A percentile compares a stretch with the other conserved stretches of the same genome.
These are phyloP conservation scores for Emmonsiellopsis sp. DNA, from an alignment of 2,329 filamentous ascomycete species.

Conservation along the genomic window DNA sequence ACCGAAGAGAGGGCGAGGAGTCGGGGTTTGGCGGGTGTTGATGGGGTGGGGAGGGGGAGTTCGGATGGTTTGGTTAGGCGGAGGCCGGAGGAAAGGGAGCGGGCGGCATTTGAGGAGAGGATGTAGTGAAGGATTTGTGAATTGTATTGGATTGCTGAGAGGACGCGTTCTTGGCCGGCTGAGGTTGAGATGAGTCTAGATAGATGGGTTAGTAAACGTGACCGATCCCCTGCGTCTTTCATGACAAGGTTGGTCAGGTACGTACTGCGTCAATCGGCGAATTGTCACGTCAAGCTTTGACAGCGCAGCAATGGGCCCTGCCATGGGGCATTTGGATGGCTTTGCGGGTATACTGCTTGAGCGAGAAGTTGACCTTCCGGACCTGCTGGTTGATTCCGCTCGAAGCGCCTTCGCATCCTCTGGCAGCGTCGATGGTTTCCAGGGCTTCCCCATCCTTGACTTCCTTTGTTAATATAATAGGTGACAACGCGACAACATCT, in stretches of 20 bases:
- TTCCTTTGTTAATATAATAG: background rate
- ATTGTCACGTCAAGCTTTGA: constrained; percentile 10
- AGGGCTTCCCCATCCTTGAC: background rate
- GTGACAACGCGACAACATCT: too few relatives aligned
- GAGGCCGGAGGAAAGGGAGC: constrained; percentile 36
- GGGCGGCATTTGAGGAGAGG: constrained; percentile 46
- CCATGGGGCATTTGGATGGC: background rate
- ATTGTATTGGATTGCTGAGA: constrained; percentile 61
- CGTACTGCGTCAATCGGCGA: constrained; percentile 11
- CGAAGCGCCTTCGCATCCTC: background rate
- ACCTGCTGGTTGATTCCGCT: background rate
- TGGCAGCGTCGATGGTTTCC: background rate
- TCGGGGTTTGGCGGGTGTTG: constrained; percentile 36
- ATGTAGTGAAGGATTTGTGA: constrained; percentile 54
- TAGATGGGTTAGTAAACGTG: constrained; percentile 27
- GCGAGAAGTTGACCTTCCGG: too few relatives aligned
- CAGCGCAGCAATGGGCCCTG: background rate
- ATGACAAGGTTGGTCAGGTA: background rate
- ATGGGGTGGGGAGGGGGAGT: constrained; percentile 25
- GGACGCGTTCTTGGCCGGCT: constrained; percentile 58
- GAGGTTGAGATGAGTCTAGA: constrained; percentile 59
- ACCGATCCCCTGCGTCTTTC: too few relatives aligned
- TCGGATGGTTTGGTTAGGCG: constrained; percentile 18
- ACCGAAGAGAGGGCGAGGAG: constrained; percentile 38
- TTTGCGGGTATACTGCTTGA: too few relatives aligned